Evolutionary conservation across 2,329 filamentous ascomycete species (phyloP), one percentile per base, ranked within the genome.

Genomic region (Monosporascus sp.): DNA sequence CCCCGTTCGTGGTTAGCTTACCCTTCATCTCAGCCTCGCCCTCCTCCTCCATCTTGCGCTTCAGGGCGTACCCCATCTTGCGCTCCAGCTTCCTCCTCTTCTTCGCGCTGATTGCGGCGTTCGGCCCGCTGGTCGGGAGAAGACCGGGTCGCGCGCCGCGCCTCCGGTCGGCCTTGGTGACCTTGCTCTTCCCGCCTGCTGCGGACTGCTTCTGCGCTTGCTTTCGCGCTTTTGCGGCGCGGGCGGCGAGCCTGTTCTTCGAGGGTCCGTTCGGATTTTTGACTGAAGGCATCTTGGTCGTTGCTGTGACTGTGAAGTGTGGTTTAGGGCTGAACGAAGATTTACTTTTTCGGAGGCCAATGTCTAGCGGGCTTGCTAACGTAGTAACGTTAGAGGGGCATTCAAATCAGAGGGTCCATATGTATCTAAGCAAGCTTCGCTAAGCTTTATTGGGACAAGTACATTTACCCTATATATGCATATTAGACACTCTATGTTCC

Each of bases 241-340:
- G 72, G 37, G 77, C 76, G 19, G 71, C 72, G 40, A 78, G 68
- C 16, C 79, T 76, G 73, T 81, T 81, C 63, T 76, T 77, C 51
- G 78, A 82, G 9, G 74, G 73, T 47, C 72, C 74, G 74, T 84
- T 84, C 63, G 80, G 80, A 70, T 82, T 84, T 59, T 78, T 78
- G 61, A 81, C 75, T 48, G 79, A 82, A 17, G 77, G 74, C 78
- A 81, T 82, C 20, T 52, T 66, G 57, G 27, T 31, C 27, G 9
- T 31, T 31, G 8, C 8, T 31, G 27, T 11, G 27, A 31, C 9
- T 31, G 26, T 9, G 27, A 11, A 31, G 27, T 11, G 27, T 31
- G 26, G 26, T 31, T 31, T 31, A 1, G 8, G 27, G 27, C 1
- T 31, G 27, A 31, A 31, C 8, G 27, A 31, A 27, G 27, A 11